Base-by-base conservation (phyloP, 2,329 filamentous ascomycete genomes). In the Elsinoe arachidis region DNA sequence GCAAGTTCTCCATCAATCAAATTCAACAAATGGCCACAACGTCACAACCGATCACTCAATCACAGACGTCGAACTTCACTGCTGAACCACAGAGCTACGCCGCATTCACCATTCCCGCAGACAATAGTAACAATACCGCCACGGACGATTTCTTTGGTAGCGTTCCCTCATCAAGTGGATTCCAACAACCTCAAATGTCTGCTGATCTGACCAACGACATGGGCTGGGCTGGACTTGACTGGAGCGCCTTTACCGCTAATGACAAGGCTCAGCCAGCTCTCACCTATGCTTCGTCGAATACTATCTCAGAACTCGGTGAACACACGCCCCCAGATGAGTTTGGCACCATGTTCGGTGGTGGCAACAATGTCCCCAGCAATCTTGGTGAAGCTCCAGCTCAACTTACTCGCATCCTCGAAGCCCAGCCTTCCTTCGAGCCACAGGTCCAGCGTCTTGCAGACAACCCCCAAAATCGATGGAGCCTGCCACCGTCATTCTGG, bases 241-340 rank as follows among this genome's bases (percentile, higher is more conserved):
- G 58, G 37, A 59, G 53, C 21, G 53, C 47, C 9, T 54, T 61
- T 11, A 56, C 58, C 7, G 55, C 46, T 11, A 47, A 39, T 7
- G 38, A 46, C 21, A 55, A 53, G 38, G 61, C 63, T n/a, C 69
- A 72, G 60, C 69, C 69, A 53, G 69, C 69, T 14, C 59, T 72
- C 60, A 70, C 69, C 26, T 65, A 68, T 41, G 67, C 68, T n/a
- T 72, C 69, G 6, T 71, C 69, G 17, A 68, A 67, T n/a, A 70
- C 69, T 4, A 66, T 69, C 53, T 72, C 69, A 15, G 69, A 72
- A 47, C 62, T 70, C 33, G 69, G 71, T 49, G 69, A 72, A 55
- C 62, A 69, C 14, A 66, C 69, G n/a, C 60, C 60, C 5, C 64
- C 66, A 53, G 68, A 71, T 46, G 69, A 71, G 15, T 47, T 64